Evolutionary conservation across 345 rosid species (phyloP).

Genomic region (Gossypium turneri): DNA sequence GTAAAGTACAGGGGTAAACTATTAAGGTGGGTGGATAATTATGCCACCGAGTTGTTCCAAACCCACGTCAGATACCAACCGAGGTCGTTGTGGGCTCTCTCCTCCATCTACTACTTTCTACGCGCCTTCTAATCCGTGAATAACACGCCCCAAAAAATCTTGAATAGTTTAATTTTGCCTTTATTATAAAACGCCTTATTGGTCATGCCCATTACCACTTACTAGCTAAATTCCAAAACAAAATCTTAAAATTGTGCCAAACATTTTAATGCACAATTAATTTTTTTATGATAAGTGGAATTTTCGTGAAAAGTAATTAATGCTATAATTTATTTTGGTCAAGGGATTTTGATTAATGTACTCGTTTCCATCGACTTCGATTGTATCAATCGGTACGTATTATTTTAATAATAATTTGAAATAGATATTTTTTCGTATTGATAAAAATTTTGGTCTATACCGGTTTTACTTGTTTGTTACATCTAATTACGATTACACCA

Average conservation of each 20-base stretch:
- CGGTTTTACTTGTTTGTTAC: rapidly evolving
- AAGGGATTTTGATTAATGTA: too few species aligned
- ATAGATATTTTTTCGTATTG: rapidly evolving
- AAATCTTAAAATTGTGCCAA: too few species aligned
- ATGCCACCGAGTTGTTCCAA: slow-evolving; percentile 11
- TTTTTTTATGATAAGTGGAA: too few species aligned
- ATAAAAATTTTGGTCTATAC: rapidly evolving
- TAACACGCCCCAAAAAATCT: not conserved
- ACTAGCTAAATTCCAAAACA: not conserved
- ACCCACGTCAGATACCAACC: slow-evolving; percentile 28
- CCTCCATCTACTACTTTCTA: not conserved
- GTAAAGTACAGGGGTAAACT: not conserved
- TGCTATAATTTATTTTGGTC: too few species aligned
- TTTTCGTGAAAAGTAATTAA: too few species aligned
- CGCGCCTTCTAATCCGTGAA: slow-evolving; percentile 13
- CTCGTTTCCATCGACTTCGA: too few species aligned
- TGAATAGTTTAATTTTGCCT: not conserved
- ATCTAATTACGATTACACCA: too few species aligned
- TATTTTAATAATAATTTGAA: too few species aligned
- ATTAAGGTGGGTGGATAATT: slow-evolving; percentile 16
- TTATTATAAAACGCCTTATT: not conserved
- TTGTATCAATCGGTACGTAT: rapidly evolving
- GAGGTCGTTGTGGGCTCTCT: slow-evolving; percentile 12
- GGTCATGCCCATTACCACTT: not conserved
- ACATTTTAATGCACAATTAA: too few species aligned